Evolutionary conservation across 2,329 filamentous ascomycete genomes (phyloP).

Genomic region (Pestalotiopsis sp.): DNA sequence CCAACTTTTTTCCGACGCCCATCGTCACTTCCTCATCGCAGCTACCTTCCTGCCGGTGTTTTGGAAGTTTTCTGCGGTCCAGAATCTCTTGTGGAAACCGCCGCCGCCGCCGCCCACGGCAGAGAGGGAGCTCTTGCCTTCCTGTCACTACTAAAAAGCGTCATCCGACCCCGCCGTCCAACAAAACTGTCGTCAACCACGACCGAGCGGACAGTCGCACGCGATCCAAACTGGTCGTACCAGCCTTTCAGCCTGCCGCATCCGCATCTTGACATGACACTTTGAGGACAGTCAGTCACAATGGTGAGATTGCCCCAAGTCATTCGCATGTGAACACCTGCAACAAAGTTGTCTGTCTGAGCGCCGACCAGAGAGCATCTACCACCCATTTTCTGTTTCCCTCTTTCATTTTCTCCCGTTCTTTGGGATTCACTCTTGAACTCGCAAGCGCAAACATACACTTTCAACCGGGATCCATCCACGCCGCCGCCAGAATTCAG

Average conservation of each 20-base stretch:
- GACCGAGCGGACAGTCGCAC: background rate
- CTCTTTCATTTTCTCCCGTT: background rate
- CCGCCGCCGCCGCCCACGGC: background rate
- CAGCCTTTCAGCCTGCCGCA: background rate
- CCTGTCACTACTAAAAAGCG: background rate
- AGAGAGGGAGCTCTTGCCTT: constrained; percentile 1
- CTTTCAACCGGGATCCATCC: no score
- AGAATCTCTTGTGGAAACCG: background rate
- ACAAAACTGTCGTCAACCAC: constrained; percentile 7
- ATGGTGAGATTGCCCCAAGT: background rate
- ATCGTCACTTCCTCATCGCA: background rate
- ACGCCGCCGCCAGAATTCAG: no score
- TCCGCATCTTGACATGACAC: background rate
- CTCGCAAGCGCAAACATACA: background rate
- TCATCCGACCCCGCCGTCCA: constrained; percentile 13
- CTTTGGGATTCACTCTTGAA: background rate
- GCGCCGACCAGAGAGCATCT: background rate
- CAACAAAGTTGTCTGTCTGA: background rate
- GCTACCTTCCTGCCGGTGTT: background rate
- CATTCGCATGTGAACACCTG: background rate
- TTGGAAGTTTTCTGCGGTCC: background rate
- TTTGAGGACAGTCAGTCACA: background rate
- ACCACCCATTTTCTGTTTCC: background rate
- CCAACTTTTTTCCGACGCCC: background rate
- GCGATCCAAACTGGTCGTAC: background rate